Conservation (phyloP, 106 monocot genomes). For the Acanthochlamys bracteata region DNA sequence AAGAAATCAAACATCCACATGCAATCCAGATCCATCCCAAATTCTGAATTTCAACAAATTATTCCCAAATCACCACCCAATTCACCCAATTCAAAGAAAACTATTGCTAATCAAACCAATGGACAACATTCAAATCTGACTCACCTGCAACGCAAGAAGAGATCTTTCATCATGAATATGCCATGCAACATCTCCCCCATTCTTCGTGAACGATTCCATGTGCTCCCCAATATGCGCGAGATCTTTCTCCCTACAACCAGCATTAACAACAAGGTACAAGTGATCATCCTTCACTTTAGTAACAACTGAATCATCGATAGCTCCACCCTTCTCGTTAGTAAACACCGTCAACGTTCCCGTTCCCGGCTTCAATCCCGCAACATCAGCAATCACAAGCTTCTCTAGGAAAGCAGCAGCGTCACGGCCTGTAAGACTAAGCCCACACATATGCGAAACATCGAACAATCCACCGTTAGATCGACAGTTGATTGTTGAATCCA, state of each 20-base stretch:
- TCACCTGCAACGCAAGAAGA: constrained; percentile 89
- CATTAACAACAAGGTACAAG: constrained; percentile 86
- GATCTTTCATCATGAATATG: constrained; percentile 90
- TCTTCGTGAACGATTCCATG: constrained; percentile 73
- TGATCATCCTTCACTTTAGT: constrained; percentile 73
- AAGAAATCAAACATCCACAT: too few relatives aligned
- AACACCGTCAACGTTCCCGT: constrained; percentile 91
- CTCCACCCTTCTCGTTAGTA: constrained; percentile 87
- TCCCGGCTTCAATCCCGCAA: constrained; percentile 52
- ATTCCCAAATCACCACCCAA: too few relatives aligned
- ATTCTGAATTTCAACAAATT: too few relatives aligned
- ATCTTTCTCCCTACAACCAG: constrained; percentile 94
- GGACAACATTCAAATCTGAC: background rate
- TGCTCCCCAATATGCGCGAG: constrained; percentile 82
- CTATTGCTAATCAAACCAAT: background rate
- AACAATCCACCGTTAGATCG: constrained; percentile 71
- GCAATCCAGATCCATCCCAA: too few relatives aligned
- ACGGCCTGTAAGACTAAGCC: constrained; percentile 77
- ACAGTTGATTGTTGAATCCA: constrained; percentile 92
- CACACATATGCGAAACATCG: constrained; percentile 99
- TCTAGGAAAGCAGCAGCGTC: constrained; percentile 62
- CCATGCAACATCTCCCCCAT: constrained; percentile 74
- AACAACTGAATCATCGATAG: constrained; percentile 89
- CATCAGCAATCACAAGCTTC: constrained; percentile 76
- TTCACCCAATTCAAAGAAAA: background rate